Evolutionary conservation across 2,329 filamentous ascomycete species (phyloP), one percentile per base, ranked within the genome.

Genomic region (Pleomassaria siparia): DNA sequence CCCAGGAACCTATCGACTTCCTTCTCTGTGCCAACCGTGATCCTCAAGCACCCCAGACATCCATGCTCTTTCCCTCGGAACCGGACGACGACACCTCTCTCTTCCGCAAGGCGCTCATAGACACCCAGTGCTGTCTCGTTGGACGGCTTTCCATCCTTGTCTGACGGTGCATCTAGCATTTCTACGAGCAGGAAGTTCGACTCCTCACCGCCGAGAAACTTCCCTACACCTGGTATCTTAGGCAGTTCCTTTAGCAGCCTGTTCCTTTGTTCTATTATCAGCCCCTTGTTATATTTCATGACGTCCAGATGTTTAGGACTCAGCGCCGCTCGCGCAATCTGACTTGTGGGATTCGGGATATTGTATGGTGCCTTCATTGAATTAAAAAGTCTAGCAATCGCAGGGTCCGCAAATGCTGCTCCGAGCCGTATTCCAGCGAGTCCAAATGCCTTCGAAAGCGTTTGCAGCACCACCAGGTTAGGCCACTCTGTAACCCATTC

Each of bases 381-480:
- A 75, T 99, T 99, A 46, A 99, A 79, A 11, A 99, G 77, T 13
- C 75, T 72, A 2, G 92, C 91, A 53, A 99, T 86, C 5, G 84
- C 79, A 0, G 84, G 79, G 9, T 84, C 82, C 4, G 89, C 82
- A 67, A 96, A 99, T 0, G 89, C 90, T 7, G 85, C 88, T 39
- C 94, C 94, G 1, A 99, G 80, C 13, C 94, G 81, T 66, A 99
- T 96, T 42, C 92, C 94, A 3, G 94, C 94, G 64, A 99, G 82
- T 22, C 94, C 94, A 66, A 99, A 99, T 0, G 91, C 94, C 72
- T 99, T 99, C 63, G 89, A 95, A n/a, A 97, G 80, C 1, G 94
- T 99, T 77, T 99, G 94, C 89, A 97, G 90, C 47, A 99, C 91
- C 15, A 96, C 91, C 21, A 99, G 79, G 71, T 99, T 99, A 42